Base-by-base conservation (phyloP, 1,284 basidiomycete species). In the Fomitopsis pinicola region DNA sequence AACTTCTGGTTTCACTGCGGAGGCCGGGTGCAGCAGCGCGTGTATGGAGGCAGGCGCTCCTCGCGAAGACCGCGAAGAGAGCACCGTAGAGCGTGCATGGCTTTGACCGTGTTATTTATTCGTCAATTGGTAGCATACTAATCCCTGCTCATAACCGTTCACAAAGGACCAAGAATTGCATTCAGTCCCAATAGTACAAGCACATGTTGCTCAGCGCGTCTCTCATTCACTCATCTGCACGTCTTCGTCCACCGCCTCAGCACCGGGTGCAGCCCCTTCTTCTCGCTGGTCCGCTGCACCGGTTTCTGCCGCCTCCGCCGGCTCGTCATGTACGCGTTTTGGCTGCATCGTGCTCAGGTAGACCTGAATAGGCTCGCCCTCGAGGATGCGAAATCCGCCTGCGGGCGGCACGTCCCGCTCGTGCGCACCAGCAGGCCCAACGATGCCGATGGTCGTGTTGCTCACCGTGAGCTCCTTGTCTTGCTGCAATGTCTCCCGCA, bases 401-500 rank as follows among this genome's bases (percentile, higher is more conserved):
- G 75, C 77, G 9, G 82, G 71, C 6, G 78, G 72, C 17, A 81
- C 78, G 40, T 72, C 75, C 42, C 73, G 80, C 75, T 94, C 91
- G 63, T 84, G 78, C 14, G 71, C 69, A 62, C 87, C 84, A 26
- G 81, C 75, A 17, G 89, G 86, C 9, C 92, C 94, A 63, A 97
- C 82, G 71, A 98, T 92, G 42, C 94, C 95, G 68, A 98, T 89
- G 0, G 93, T 94, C 0, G 96, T 98, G 80, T 98, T 98, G 70
- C 89, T 85, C 66, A 89, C 79, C 8, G 90, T 95, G 60, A 98
- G 87, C 71, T 93, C 94, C 75, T 98, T 98, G 80, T 98, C 96
- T 73, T 98, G 96, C 72, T 98, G 96, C 42, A 98, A 83, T 3
- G 96, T 97, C 75, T 98, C 96, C 53, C 94, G 88, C 19, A 98